Base-by-base conservation (phyloP, 345 rosid genomes). In the thale cress (Arabidopsis thaliana) region DNA sequence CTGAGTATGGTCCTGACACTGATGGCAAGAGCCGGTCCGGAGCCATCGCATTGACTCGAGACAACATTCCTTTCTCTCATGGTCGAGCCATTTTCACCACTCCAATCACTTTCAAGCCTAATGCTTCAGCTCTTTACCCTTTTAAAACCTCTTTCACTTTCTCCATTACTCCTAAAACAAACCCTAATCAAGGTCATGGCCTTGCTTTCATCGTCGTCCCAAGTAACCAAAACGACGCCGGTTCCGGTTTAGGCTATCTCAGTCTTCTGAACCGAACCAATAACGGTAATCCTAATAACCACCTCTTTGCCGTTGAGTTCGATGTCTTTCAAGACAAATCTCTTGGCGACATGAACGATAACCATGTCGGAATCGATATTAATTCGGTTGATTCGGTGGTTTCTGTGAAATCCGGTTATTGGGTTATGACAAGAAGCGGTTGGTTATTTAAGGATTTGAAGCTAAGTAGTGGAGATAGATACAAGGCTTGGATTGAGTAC, bases 301-400 rank as follows among this genome's bases (percentile, higher is more conserved):
- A 79, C 1, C 67, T 77, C 34, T 60, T 81, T 12, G 83, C 73
- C 0, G 62, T 80, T 0, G 84, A 83, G 22, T 73, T 80, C 9
- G 85, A 82, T 25, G 73, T 64, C 2, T 55, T 79, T 36, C 50
- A 48, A 36, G 83, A 81, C 62, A 77, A 41, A 38, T 59, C 63
- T 69, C 65, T 78, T 16, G 8, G 51, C 0, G 82, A 81, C 22
- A 48, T 82, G 34, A 78, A 80, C 34, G 78, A 75, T 44, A 82
- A 83, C 49, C 86, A 80, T 67, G 84, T 85, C 40, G 83, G 88
- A 53, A 14, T 83, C 67, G 83, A 81, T 16, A 67, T 81, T 33
- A 78, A 83, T 8, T 75, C 85, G 11, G 71, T 81, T 16, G 40
- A 59, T 24, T 78, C 81, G 69, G 45, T 83, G 38, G 63, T 20